Evolutionary conservation across 106 monocot species (phyloP).

Genomic region (Chionographis japonica): DNA sequence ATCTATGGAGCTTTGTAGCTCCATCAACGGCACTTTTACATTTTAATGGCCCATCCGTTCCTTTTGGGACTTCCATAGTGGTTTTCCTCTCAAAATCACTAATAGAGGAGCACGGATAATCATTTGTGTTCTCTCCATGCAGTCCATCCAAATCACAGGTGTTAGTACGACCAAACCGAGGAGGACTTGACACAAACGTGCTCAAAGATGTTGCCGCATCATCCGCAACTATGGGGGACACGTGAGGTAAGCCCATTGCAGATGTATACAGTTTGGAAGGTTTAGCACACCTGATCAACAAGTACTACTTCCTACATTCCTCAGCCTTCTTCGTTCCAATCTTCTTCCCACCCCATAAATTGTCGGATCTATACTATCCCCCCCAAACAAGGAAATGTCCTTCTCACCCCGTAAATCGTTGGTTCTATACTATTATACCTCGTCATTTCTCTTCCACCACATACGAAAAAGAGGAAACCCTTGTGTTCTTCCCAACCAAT

Average conservation of each 20-base stretch:
- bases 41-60: conserved; percentile 17
- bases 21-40: conserved; percentile 23
- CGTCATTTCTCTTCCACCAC: no score
- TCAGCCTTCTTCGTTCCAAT: no score
- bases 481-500: no score
- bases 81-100: conserved; percentile 38
- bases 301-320: no score
- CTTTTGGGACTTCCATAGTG: conserved; percentile 20
- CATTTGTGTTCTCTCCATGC: conserved; percentile 17
- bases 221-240: conserved; percentile 26
- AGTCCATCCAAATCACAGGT: conserved; percentile 52
- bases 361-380: no score
- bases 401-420: no score
- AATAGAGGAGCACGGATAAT: conserved; percentile 26
- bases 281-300: no score
- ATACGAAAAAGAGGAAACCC: no score
- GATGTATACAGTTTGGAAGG: background rate
- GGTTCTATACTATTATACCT: no score
- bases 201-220: conserved; percentile 29
- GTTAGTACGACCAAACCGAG: conserved; percentile 23
- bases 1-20: conserved; percentile 25
- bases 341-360: no score
- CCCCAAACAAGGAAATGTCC: no score
- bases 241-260: conserved; percentile 74
- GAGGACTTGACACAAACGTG: conserved; percentile 36